A percentile compares a stretch with the other conserved stretches of the same genome.
Evolutionary conservation across 352 stramenopile species (phyloP).

Genomic region (Phytophthora idaei): DNA sequence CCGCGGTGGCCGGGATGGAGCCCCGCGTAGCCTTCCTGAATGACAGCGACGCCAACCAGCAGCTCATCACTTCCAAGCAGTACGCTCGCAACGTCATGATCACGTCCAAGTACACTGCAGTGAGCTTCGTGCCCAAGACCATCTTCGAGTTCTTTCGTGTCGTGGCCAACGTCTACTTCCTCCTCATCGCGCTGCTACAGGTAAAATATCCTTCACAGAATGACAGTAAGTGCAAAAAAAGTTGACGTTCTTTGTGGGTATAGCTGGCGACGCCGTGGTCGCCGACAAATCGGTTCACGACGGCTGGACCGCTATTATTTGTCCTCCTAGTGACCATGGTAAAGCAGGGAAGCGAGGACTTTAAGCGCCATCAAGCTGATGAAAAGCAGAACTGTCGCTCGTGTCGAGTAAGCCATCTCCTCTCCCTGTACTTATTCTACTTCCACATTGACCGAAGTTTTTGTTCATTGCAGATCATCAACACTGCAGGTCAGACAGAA

Average conservation of each 20-base stretch:
- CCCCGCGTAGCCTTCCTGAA: conserved; percentile 65
- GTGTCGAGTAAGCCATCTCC: conserved; percentile 43
- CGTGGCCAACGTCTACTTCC: conserved; percentile 95
- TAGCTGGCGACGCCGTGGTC: conserved; percentile 70
- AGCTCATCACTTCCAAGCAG: conserved; percentile 48
- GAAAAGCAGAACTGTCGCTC: conserved; percentile 63
- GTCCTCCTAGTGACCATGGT: conserved; percentile 78
- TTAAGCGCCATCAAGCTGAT: conserved; percentile 72
- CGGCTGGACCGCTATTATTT: conserved; percentile 68
- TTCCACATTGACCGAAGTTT: background rate
- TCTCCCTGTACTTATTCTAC: background rate
- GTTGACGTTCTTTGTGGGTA: background rate
- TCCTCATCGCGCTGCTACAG: conserved; percentile 93
- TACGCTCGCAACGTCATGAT: conserved; percentile 85
- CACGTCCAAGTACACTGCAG: conserved; percentile 93
- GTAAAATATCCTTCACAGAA: conserved; percentile 13
- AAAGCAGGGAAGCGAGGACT: conserved; percentile 76
- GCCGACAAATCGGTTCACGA: conserved; percentile 77
- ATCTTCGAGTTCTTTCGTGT: conserved; percentile 94
- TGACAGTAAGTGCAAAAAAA: background rate
- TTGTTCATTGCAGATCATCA: conserved; percentile 47
- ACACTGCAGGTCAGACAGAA: conserved; percentile 44
- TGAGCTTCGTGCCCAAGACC: conserved; percentile 92
- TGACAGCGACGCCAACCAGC: conserved; percentile 53
- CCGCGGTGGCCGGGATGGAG: conserved; percentile 27